Base-by-base conservation (phyloP, 2,329 filamentous ascomycete species). In the Neonectria magnoliae region DNA sequence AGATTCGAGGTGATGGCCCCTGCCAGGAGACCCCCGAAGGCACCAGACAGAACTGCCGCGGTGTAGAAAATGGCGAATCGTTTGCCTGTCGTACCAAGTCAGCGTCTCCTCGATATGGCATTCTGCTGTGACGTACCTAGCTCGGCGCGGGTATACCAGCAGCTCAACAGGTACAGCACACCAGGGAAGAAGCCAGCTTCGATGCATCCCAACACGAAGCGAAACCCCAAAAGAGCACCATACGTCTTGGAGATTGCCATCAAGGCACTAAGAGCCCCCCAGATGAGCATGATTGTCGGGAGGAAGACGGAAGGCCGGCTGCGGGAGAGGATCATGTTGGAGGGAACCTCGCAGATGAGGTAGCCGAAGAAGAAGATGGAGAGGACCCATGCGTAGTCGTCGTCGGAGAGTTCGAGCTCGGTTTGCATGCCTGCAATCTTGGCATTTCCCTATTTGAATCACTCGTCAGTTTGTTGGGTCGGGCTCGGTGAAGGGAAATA, bases 101-200 rank as follows among this genome's bases (percentile, higher is more conserved):
- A 50, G 16, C 25, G 7, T 9, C n/a, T 5, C 27, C 9, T n/a
- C 3, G 7, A 6, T 16, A 20, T 8, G 6, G 31, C 11, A 57
- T 11, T 1, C 9, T 20, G 16, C 29, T 8, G 8, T 3, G 1
- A 41, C 54, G 13, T 66, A 65, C 67, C 67, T 41, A 71, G 42
- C 45, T 68, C 68, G 36, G 57, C 51, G 31, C 41, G 56, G 77
- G 85, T 86, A 72, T 88, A 88, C 85, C 85, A 88, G 2, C 81
- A 85, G 1, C 81, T 85, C n/a, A 89, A 77, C 44, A 87, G 78
- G 38, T 83, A 80, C 13, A 87, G 71, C 3, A 86, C 81, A 22
- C 84, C 85, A 0, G 85, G 85, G 6, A 83, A 82, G 67, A 87
- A 86, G 1, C 83, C 83, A 18, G 83, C 79, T 68, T 86, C 84